A percentile compares a stretch with the other conserved stretches of the same genome.
Conservation (phyloP, 2,329 filamentous ascomycete species). For the Plenodomus lindquistii region DNA sequence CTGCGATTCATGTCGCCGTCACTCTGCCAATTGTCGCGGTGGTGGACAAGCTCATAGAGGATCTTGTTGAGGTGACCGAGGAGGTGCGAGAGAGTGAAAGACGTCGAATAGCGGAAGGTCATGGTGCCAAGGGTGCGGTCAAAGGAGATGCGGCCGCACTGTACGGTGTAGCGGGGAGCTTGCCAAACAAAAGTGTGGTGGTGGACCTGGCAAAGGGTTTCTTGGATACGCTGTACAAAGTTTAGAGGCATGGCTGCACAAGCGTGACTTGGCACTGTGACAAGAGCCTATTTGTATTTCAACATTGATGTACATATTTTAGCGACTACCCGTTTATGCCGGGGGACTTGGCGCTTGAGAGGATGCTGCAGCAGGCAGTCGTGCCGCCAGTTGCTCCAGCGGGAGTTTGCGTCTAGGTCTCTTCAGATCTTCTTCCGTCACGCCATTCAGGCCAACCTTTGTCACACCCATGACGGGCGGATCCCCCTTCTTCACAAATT, state of each 20-base stretch:
- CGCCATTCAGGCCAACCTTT: conserved; percentile 72
- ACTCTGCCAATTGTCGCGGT: conserved; percentile 83
- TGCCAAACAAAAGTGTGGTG: conserved; percentile 95
- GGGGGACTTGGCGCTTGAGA: conserved; percentile 12
- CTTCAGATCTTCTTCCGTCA: conserved; percentile 83
- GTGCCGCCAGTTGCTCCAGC: conserved; percentile 62
- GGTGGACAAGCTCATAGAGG: conserved; percentile 76
- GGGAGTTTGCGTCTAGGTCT: conserved; percentile 72
- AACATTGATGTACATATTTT: conserved; percentile 8
- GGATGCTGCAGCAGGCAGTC: conserved; percentile 58
- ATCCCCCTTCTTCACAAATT: conserved; percentile 93
- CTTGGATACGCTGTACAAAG: conserved; percentile 90
- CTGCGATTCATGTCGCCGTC: conserved; percentile 91
- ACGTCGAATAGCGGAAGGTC: conserved; percentile 70
- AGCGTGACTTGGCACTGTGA: neutral
- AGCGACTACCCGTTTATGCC: conserved; percentile 10
- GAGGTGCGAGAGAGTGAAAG: conserved; percentile 81
- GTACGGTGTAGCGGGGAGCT: conserved; percentile 91
- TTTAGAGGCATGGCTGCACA: conserved; percentile 48
- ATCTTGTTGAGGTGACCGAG: conserved; percentile 65
- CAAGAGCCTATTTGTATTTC: neutral
- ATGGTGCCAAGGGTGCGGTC: conserved; percentile 60
- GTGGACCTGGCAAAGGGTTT: conserved; percentile 89
- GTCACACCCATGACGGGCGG: conserved; percentile 89
- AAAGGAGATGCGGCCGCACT: conserved; percentile 82